A percentile compares a stretch with the other conserved stretches of the same genome.
phyloP scores from a whole-genome alignment of 208 protist genomes.

The Naegleria fowleri region DNA sequence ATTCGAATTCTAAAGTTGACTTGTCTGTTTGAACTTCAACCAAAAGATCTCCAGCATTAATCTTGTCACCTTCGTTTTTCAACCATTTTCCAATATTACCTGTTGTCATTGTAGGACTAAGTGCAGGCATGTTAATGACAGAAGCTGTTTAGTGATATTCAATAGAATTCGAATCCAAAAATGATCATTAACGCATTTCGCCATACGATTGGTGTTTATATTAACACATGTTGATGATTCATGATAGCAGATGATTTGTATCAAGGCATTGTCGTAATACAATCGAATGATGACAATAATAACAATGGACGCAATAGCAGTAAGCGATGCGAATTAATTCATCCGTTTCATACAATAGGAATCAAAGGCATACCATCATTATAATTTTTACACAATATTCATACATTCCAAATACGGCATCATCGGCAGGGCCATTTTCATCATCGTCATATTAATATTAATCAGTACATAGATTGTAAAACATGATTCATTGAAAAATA shows the following conservation, averaged over 20 bases:
- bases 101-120: slow-evolving; percentile 75
- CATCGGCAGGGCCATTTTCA: background rate
- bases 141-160: slow-evolving; percentile 60
- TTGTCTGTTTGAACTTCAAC: slow-evolving; percentile 68
- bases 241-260: no score
- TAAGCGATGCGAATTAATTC: background rate
- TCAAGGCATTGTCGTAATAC: no score
- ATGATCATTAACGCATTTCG: no score
- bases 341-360: no score
- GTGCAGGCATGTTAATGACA: slow-evolving; percentile 71
- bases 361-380: no score
- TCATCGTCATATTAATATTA: background rate
- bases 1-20: slow-evolving; percentile 65
- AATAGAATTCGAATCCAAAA: no score
- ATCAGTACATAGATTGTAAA: background rate
- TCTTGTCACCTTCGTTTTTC: slow-evolving; percentile 62
- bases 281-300: background rate
- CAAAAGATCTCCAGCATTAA: slow-evolving; percentile 55
- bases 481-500: background rate
- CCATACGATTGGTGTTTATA: background rate
- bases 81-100: slow-evolving; percentile 76
- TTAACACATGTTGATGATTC: background rate
- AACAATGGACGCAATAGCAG: background rate
- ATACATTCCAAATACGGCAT: no score
- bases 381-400: no score